phyloP scores from a whole-genome alignment of 495 filamentous ascomycete species.

The Annulohypoxylon maeteangense region DNA sequence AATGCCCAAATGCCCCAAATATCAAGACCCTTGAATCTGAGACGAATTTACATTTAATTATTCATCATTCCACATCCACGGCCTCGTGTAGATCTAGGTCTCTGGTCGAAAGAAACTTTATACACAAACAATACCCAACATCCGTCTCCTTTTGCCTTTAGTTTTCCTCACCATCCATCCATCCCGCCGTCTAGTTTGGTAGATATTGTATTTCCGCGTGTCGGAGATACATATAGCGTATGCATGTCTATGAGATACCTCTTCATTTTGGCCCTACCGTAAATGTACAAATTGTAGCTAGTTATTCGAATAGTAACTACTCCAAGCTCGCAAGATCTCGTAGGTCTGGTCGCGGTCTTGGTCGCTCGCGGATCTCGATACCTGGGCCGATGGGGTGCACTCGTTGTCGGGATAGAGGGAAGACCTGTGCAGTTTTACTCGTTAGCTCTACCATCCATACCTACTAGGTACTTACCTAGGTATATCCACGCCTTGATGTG shows the following conservation, averaged over 20 bases:
- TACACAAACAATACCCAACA: conserved; percentile 12
- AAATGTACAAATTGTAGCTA: conserved; percentile 17
- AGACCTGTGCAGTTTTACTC: conserved; percentile 53
- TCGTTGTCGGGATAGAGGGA: conserved; percentile 57
- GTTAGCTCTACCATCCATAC: background rate
- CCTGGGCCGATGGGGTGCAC: conserved; percentile 63
- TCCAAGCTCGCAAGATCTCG: conserved; percentile 64
- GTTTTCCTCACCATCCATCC: conserved; percentile 12
- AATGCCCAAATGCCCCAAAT: background rate
- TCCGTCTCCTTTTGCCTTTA: background rate
- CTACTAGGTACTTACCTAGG: background rate
- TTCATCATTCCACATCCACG: conserved; percentile 7
- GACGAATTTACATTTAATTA: conserved; percentile 6
- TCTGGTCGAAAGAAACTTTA: background rate
- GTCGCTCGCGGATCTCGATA: conserved; percentile 60
- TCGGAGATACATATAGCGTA: background rate
- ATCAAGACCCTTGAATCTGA: background rate
- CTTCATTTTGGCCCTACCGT: conserved; percentile 7
- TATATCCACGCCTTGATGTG: no score
- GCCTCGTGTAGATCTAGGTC: background rate
- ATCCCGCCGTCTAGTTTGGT: background rate
- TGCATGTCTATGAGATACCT: background rate
- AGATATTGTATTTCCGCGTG: background rate
- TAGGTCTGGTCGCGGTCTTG: conserved; percentile 48
- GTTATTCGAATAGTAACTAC: conserved; percentile 38